Conservation (phyloP, 177 flowering plant genomes). For the Vitis hybrid region DNA sequence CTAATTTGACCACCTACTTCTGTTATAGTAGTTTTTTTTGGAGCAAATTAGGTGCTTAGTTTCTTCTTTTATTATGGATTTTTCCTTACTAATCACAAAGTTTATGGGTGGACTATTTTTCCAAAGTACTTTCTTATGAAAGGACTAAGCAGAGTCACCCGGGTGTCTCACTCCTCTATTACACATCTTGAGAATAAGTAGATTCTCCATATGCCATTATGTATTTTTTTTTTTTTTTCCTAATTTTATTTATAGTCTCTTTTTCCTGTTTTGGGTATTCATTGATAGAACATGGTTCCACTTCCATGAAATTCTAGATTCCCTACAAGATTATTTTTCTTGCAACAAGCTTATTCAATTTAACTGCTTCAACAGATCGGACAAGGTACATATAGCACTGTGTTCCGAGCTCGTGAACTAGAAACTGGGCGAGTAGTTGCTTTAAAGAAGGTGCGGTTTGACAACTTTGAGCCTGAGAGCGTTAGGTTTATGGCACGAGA, state of each 20-base stretch:
- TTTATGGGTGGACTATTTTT: too few relatives aligned
- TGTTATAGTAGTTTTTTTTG: too few relatives aligned
- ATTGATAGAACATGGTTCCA: background rate
- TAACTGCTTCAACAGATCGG: constrained; percentile 44
- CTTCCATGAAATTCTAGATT: background rate
- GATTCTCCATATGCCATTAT: too few relatives aligned
- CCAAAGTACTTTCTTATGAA: too few relatives aligned
- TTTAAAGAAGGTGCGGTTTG: constrained; percentile 70
- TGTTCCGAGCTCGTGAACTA: constrained; percentile 58
- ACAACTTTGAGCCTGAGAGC: constrained; percentile 73
- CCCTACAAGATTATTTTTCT: background rate
- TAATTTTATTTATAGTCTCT: background rate
- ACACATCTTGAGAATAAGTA: too few relatives aligned
- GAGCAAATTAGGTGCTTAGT: too few relatives aligned
- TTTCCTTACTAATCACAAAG: too few relatives aligned
- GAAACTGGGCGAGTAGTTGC: constrained; percentile 62
- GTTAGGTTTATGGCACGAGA: constrained; percentile 77
- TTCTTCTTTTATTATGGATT: too few relatives aligned
- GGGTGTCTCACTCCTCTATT: too few relatives aligned
- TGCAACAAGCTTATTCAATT: background rate
- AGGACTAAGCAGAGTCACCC: too few relatives aligned
- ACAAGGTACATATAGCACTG: constrained; percentile 72
- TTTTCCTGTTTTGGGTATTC: background rate
- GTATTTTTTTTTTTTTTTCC: background rate
- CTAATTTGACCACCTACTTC: too few relatives aligned